A percentile compares a stretch with the other conserved stretches of the same genome.
Evolutionary conservation across 192 early-diverging fungal species (phyloP).

Genomic region (Thamnidium elegans): DNA sequence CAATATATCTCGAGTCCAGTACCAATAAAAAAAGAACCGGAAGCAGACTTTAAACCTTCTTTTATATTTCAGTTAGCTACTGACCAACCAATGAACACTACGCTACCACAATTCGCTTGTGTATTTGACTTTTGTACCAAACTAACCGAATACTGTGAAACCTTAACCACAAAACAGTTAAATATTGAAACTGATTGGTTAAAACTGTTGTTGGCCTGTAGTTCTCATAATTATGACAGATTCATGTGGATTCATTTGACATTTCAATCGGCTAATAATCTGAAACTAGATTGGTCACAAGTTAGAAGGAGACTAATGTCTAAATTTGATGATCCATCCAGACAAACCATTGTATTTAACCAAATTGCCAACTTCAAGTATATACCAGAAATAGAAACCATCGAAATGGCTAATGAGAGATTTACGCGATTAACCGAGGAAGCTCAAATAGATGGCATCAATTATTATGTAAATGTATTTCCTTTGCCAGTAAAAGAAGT

Average conservation of each 20-base stretch:
- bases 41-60: neutral
- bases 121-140: constrained; percentile 4
- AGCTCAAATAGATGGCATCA: neutral
- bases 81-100: too few relatives aligned
- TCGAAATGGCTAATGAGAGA: too few relatives aligned
- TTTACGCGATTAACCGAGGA: too few relatives aligned
- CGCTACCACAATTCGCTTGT: neutral
- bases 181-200: neutral
- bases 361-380: too few relatives aligned
- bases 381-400: too few relatives aligned
- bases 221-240: neutral
- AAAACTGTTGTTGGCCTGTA: neutral
- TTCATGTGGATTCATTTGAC: neutral
- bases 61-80: neutral
- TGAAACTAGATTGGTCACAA: constrained; percentile 1
- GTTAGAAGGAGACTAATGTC: neutral
- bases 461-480: neutral
- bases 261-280: neutral
- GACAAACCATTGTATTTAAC: neutral
- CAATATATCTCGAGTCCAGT: too few relatives aligned
- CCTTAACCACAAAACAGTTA: neutral
- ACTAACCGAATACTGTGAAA: neutral
- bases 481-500: too few relatives aligned
- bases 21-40: too few relatives aligned
- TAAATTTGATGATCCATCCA: neutral